These are phyloP conservation scores for Paspalum vaginatum DNA, from an alignment of 176 grass and related monocot species.

Conservation along the genomic window DNA sequence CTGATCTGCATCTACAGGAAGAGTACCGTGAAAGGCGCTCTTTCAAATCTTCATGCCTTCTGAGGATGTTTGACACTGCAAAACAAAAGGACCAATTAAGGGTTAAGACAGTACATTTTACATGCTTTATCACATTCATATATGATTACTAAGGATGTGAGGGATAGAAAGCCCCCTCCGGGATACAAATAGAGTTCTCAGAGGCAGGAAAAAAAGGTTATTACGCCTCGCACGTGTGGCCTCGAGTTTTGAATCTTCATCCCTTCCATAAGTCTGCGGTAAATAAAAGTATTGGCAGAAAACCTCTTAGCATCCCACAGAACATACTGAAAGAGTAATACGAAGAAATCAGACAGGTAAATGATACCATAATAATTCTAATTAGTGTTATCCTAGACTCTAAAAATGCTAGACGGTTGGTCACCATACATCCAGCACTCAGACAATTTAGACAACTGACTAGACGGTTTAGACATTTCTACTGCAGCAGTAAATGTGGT, in stretches of 20 bases:
- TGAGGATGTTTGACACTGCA: conserved; percentile 60
- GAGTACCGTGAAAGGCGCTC: conserved; percentile 73
- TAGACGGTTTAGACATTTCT: too few relatives aligned
- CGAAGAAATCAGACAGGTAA: not conserved
- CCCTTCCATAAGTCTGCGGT: conserved; percentile 59
- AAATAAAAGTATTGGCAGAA: not conserved
- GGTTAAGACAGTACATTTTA: not conserved
- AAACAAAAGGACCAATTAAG: conserved; percentile 28
- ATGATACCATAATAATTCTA: conserved; percentile 41
- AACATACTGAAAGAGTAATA: not conserved
- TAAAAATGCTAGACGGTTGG: too few relatives aligned
- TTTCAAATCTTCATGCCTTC: conserved; percentile 75
- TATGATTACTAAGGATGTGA: conserved; percentile 1
- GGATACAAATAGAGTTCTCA: conserved; percentile 4
- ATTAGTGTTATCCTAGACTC: not conserved
- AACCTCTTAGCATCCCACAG: not conserved
- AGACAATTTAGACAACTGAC: too few relatives aligned
- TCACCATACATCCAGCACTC: too few relatives aligned
- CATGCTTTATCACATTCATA: conserved; percentile 30
- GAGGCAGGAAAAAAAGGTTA: not conserved
- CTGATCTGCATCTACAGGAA: not conserved
- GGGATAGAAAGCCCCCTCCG: not conserved
- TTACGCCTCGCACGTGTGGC: conserved; percentile 64
- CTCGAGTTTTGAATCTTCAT: conserved; percentile 67
- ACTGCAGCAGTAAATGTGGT: too few relatives aligned